Conservation (phyloP, 257 asterid genomes). For the Solanum stenotomum region DNA sequence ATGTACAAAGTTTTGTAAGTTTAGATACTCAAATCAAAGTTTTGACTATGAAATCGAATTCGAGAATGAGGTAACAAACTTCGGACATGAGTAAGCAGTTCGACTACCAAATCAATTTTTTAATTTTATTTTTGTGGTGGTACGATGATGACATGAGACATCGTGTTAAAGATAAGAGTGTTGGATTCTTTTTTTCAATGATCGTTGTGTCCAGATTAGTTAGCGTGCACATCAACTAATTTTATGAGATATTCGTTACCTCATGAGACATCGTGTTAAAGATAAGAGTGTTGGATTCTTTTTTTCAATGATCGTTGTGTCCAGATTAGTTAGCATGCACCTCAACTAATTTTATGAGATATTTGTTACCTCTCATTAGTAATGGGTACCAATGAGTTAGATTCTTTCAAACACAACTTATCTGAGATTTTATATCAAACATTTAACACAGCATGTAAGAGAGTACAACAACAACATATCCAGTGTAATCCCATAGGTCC, state of each 20-base stretch:
- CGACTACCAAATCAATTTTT: not conserved
- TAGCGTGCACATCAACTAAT: not conserved
- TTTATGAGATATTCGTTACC: no score
- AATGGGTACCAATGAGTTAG: no score
- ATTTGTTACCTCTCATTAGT: no score
- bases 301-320: not conserved
- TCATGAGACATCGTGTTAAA: not conserved
- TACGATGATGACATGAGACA: no score
- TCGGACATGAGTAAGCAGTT: no score
- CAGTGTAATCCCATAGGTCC: no score
- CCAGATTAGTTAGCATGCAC: not conserved
- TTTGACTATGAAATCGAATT: not conserved
- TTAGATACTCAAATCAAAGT: not conserved
- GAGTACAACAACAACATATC: not conserved
- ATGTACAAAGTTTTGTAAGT: not conserved
- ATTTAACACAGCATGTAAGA: not conserved
- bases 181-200: no score
- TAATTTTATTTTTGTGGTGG: no score
- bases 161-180: not conserved
- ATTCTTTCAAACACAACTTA: not conserved
- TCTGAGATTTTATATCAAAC: not conserved
- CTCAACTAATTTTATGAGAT: no score
- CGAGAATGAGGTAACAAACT: not conserved
- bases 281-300: not conserved
- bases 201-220: not conserved